Evolutionary conservation across 257 asterid genomes (phyloP).

Genomic region (Solanum infundibuliforme): DNA sequence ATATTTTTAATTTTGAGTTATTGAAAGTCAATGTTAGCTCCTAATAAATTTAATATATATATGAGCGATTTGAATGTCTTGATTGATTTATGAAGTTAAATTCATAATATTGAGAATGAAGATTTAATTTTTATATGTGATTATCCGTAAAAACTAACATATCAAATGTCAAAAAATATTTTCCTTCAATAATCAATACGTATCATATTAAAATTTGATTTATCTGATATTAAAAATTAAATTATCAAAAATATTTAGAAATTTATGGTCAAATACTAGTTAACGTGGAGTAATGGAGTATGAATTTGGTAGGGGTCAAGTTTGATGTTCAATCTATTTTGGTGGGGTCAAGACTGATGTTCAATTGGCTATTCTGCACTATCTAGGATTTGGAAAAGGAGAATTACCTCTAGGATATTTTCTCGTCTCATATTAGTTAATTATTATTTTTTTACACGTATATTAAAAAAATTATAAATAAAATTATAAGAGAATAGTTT

Average conservation of each 20-base stretch:
- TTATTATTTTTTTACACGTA: too few relatives aligned
- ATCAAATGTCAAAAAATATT: background rate
- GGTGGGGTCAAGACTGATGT: background rate
- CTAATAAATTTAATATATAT: background rate
- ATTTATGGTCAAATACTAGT: too few relatives aligned
- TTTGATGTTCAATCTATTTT: background rate
- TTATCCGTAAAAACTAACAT: too few relatives aligned
- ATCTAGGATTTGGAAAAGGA: background rate
- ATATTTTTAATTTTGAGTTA: too few relatives aligned
- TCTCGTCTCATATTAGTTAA: too few relatives aligned
- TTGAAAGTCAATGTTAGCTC: background rate
- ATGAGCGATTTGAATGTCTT: too few relatives aligned
- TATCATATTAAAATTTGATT: background rate
- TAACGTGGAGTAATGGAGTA: background rate
- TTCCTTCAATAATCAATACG: background rate
- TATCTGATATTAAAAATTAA: background rate
- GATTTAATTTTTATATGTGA: too few relatives aligned
- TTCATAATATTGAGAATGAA: background rate
- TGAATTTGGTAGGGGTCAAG: background rate
- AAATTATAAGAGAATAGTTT: too few relatives aligned
- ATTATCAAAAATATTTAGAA: fast-evolving
- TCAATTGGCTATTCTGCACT: background rate
- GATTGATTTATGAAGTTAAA: too few relatives aligned
- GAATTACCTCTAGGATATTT: too few relatives aligned
- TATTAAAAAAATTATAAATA: too few relatives aligned